Percentiles rank a stretch among this genome's conserved stretches.
Evolutionary conservation across 768 basidiomycete genomes (phyloP).

Genomic region (Mycena galericulata): DNA sequence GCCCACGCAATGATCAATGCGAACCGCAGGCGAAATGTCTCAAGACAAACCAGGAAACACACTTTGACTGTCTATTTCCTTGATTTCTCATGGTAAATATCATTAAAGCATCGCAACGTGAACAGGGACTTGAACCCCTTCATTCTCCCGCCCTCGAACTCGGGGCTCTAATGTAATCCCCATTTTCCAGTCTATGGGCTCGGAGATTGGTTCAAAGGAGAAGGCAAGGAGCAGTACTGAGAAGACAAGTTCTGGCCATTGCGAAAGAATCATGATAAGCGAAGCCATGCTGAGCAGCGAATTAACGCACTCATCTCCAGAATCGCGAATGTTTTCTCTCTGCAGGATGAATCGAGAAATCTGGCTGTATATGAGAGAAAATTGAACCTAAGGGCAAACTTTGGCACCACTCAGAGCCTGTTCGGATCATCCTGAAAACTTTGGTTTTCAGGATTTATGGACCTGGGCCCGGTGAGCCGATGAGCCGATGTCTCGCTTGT

Average conservation of each 20-base stretch:
- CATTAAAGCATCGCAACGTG: constrained; percentile 13
- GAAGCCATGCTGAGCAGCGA: too few species aligned
- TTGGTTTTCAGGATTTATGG: too few species aligned
- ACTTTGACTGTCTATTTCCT: too few species aligned
- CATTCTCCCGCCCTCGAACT: constrained; percentile 32
- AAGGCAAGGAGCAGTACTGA: constrained; percentile 39
- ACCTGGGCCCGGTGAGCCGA: too few species aligned
- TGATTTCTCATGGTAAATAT: too few species aligned
- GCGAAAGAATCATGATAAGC: background rate
- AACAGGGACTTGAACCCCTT: constrained; percentile 35
- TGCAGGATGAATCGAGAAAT: constrained; percentile 15
- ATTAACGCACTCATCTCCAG: constrained; percentile 51
- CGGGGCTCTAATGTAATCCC: constrained; percentile 41
- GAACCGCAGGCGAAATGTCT: background rate
- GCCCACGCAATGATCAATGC: too few species aligned
- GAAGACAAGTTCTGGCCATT: constrained; percentile 42
- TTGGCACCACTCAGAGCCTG: constrained; percentile 60
- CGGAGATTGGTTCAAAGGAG: constrained; percentile 34
- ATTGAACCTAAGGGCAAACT: constrained; percentile 55
- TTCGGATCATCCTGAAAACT: too few species aligned
- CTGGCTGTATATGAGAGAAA: constrained; percentile 32
- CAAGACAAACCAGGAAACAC: background rate
- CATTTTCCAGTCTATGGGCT: constrained; percentile 43
- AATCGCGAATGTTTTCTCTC: constrained; percentile 52
- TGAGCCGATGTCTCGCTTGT: too few species aligned